Base-by-base conservation (phyloP, 2,329 filamentous ascomycete genomes). In the Septoria petroselini region DNA sequence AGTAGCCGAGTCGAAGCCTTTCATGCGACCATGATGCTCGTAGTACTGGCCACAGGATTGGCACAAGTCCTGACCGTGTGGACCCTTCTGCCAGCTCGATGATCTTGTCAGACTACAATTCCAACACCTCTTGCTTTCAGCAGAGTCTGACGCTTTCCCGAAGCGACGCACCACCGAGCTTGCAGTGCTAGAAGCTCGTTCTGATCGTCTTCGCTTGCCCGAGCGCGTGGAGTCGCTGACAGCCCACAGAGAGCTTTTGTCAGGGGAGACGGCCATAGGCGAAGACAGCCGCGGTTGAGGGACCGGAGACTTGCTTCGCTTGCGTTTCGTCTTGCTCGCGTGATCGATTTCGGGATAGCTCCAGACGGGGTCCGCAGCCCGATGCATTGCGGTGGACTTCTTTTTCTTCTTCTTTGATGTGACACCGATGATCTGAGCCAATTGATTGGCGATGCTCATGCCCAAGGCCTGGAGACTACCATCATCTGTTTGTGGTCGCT, bases 371-470 rank as follows among this genome's bases (percentile, higher is more conserved):
- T 64, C 55, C n/a, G 43, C 53, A 18, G 51, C 41, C 35, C 56
- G 23, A 19, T 54, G 40, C 37, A 49, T 27, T 31, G 52, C 23
- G 11, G 40, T 25, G 38, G 46, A 15, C 21, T 48, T 47, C 27
- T 31, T 17, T 34, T 48, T 52, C 41, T 58, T 57, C 25, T 48
- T 53, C 40, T 41, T 51, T 33, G 54, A 31, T 15, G 39, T 41
- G 8, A 48, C 46, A 12, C 52, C 44, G 50, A 68, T 65, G 34
- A 65, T 61, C 17, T 62, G 52, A 3, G 65, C 63, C 41, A 70
- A 61, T 44, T 68, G 64, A 14, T 60, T 59, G 7, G 67, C 68
- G 34, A 69, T 68, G 41, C 57, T 66, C 41, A 62, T 59, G 25
- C 67, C 64, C 8, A 70, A 55, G 8, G 61, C 59, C 41, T 67